Evolutionary conservation across 2,329 filamentous ascomycete species (phyloP), one percentile per base, ranked within the genome.

Genomic region (Aspergillus sp.): DNA sequence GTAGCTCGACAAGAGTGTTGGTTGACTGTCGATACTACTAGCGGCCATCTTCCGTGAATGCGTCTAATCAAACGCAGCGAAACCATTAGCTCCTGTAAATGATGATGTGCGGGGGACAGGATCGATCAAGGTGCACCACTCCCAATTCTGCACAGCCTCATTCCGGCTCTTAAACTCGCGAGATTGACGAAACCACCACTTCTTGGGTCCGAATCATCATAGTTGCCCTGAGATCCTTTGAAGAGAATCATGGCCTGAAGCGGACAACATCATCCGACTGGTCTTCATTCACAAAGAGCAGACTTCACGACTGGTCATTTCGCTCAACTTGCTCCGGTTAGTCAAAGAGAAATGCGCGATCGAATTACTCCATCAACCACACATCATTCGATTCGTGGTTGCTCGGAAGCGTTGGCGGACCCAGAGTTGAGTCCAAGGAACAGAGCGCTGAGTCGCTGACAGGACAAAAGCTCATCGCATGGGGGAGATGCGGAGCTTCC

Each of bases 121-220:
- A 38, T 70, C 66, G 65, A 69, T 71, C 68, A 71, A 13, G 19
- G 48, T 43, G 19, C 7, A 38, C n/a, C 50, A 64, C 61, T 51
- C 6, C 25, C 4, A 28, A 2, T 28, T 52, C 22, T 69, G 72
- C 72, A 74, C 72, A 74, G 72, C 72, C 72, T 74, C 72, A 71
- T 53, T 66, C 59, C 57, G 63, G 64, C 64, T 66, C 34, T 66
- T 59, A 62, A 64, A 43, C 31, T 31, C 59, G 53, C 45, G 46
- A 52, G 54, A 54, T 54, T 60, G 46, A 61, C 57, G 59, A 15
- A 63, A 64, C 59, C 57, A 34, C n/a, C 28, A 46, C 45, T 23
- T 49, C 49, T 50, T 50, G 41, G 38, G 38, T 47, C 51, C 41
- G 23, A 53, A 49, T 47, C 47, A 41, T 28, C 23, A 51, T 34